Conservation (phyloP, 768 basidiomycete genomes). For the Amanita brunnescens region DNA sequence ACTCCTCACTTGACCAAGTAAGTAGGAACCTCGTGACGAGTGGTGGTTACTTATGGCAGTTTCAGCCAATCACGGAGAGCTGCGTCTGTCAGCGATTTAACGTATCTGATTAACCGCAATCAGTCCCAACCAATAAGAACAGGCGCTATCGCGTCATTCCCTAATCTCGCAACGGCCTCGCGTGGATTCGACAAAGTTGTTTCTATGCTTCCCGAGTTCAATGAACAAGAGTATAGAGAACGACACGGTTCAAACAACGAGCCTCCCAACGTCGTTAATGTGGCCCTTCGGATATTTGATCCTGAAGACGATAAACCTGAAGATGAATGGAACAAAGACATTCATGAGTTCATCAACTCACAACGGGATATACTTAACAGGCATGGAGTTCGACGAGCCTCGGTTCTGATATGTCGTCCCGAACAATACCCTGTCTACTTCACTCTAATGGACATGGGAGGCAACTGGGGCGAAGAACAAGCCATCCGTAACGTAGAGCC, state of each 20-base stretch:
- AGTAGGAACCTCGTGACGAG: background rate
- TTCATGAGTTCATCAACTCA: conserved; percentile 65
- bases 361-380: conserved; percentile 49
- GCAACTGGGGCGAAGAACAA: conserved; percentile 85
- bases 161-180: conserved; percentile 55
- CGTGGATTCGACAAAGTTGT: conserved; percentile 72
- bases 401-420: conserved; percentile 84
- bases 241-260: conserved; percentile 66
- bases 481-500: conserved; percentile 98
- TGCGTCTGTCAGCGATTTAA: conserved; percentile 92
- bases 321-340: conserved; percentile 65
- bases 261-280: conserved; percentile 88
- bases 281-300: conserved; percentile 85
- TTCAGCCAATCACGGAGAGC: conserved; percentile 61
- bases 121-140: conserved; percentile 85
- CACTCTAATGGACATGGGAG: conserved; percentile 72
- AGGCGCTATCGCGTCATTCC: conserved; percentile 90
- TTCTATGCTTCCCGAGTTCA: conserved; percentile 65
- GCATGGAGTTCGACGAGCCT: conserved; percentile 87
- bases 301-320: conserved; percentile 72
- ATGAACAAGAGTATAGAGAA: conserved; percentile 59
- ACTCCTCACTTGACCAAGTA: conserved; percentile 65
- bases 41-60: conserved; percentile 9
- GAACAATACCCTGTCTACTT: conserved; percentile 92
- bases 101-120: conserved; percentile 81